phyloP scores from a whole-genome alignment of 1,284 basidiomycete genomes.

The Lentinus polychrous region DNA sequence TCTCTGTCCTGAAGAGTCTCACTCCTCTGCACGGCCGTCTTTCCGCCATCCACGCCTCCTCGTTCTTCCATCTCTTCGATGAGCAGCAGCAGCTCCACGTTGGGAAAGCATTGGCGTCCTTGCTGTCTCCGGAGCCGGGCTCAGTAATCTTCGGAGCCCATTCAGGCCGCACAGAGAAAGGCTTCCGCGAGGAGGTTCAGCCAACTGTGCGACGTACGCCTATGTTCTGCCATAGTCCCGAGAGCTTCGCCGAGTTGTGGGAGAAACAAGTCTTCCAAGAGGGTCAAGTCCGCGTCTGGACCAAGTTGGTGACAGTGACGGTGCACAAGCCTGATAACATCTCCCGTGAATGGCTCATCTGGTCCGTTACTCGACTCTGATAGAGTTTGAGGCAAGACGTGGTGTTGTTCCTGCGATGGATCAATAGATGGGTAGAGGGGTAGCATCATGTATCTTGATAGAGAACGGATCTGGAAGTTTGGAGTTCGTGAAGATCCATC shows the following conservation, averaged over 20 bases:
- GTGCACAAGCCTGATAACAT: conserved; percentile 5
- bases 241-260: conserved; percentile 38
- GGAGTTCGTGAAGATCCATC: too few species aligned
- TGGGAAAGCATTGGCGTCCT: conserved; percentile 31
- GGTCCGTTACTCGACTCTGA: conserved; percentile 23
- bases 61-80: conserved; percentile 47
- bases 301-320: conserved; percentile 14
- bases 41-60: conserved; percentile 39
- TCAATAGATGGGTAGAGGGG: too few species aligned
- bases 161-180: conserved; percentile 18
- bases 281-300: conserved; percentile 30
- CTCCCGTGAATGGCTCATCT: conserved; percentile 13
- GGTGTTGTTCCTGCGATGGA: neutral
- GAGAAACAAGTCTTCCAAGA: conserved; percentile 32
- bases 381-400: too few species aligned
- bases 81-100: conserved; percentile 35
- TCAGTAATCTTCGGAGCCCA: conserved; percentile 33
- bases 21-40: conserved; percentile 38
- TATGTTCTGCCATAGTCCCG: conserved; percentile 28
- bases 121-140: conserved; percentile 32
- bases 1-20: conserved; percentile 30
- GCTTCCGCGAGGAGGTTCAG: conserved; percentile 11
- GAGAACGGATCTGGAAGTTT: too few species aligned
- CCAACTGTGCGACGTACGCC: conserved; percentile 17
- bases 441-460: too few species aligned